Conservation (phyloP, 2,329 filamentous ascomycete genomes). For the Xylariales sp. region DNA sequence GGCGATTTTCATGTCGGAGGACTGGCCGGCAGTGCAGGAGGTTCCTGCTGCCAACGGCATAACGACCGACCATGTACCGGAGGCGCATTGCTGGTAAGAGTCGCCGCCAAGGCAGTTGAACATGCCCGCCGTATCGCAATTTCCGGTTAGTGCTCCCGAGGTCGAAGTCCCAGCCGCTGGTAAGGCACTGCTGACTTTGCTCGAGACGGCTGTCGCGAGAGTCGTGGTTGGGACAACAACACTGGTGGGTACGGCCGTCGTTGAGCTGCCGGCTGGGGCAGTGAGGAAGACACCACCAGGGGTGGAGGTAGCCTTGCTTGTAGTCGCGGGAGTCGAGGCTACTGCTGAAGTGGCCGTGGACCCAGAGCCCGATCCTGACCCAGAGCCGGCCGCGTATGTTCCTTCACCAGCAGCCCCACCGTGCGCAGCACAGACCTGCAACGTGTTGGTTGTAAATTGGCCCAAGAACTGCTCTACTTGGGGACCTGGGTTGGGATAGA, state of each 20-base stretch:
- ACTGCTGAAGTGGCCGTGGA: slow-evolving; percentile 11
- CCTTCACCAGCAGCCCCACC: slow-evolving; percentile 6
- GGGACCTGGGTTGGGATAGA: slow-evolving; percentile 65
- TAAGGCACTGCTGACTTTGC: slow-evolving; percentile 16
- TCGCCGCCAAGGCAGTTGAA: slow-evolving; percentile 51
- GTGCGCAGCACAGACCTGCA: too few species aligned
- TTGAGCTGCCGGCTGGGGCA: slow-evolving; percentile 14
- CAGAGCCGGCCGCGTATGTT: slow-evolving; percentile 17
- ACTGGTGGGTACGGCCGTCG: slow-evolving; percentile 13
- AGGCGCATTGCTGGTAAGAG: slow-evolving; percentile 51
- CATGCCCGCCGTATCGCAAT: slow-evolving; percentile 42
- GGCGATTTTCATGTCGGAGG: slow-evolving; percentile 27
- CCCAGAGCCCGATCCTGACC: slow-evolving; percentile 20
- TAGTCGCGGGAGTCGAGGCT: slow-evolving; percentile 16
- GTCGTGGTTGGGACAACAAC: slow-evolving; percentile 16
- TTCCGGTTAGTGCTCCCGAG: slow-evolving; percentile 27
- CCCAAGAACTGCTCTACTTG: too few species aligned
- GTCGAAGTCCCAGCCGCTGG: slow-evolving; percentile 18
- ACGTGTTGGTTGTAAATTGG: too few species aligned
- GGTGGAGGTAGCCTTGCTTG: slow-evolving; percentile 18
- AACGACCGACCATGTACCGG: slow-evolving; percentile 43
- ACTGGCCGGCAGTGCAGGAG: slow-evolving; percentile 37
- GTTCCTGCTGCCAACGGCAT: slow-evolving; percentile 42
- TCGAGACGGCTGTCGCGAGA: slow-evolving; percentile 17
- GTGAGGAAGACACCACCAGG: slow-evolving; percentile 39